Base-by-base conservation (phyloP, 768 basidiomycete species). In the Mycena kentingensis region DNA sequence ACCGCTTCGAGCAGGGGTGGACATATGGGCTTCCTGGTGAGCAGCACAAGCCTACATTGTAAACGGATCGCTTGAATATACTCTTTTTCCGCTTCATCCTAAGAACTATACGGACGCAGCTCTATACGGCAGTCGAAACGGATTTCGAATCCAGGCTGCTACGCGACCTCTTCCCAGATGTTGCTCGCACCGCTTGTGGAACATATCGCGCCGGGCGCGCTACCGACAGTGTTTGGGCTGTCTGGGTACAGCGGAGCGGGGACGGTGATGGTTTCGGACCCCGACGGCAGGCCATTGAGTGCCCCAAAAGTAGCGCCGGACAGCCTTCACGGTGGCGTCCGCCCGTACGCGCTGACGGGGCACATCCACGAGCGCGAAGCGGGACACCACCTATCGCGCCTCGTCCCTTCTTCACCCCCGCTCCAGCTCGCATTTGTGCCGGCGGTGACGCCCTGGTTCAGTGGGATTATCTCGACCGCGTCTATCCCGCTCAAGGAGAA, bases 321-420 rank as follows among this genome's bases (percentile, higher is more conserved):
- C 59, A 84, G 78, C 55, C 83, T 99, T 13, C 74, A 72, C 2
- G 86, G 88, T 12, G 90, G 86, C 2, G 71, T 98, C 42, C 81
- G 84, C 47, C 87, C 95, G 6, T 99, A 99, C 72, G 64, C 92
- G 1, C 74, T 99, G 42, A 99, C 97, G 13, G 94, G 95, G 69
- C 97, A 99, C 72, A 97, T 99, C 64, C 97, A 99, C 76, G 97
- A 99, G 70, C 90, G 97, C 38, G 97, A 99, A 71, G 92, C 95
- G 0, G 85, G 87, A 3, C 75, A 75, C 60, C 97, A 97, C 69
- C 84, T 99, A 45, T 83, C 88, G 7, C 70, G 68, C 3, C 79
- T 92, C 29, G 71, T 86, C 34, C 58, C 70, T 65, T 16, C 51
- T 57, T 28, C n/a, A n/a, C n/a, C n/a, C n/a, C n/a, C 47, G 66